A percentile compares a stretch with the other conserved stretches of the same genome.
Conservation (phyloP, 257 asterid species). For the Leptodermis oblonga region DNA sequence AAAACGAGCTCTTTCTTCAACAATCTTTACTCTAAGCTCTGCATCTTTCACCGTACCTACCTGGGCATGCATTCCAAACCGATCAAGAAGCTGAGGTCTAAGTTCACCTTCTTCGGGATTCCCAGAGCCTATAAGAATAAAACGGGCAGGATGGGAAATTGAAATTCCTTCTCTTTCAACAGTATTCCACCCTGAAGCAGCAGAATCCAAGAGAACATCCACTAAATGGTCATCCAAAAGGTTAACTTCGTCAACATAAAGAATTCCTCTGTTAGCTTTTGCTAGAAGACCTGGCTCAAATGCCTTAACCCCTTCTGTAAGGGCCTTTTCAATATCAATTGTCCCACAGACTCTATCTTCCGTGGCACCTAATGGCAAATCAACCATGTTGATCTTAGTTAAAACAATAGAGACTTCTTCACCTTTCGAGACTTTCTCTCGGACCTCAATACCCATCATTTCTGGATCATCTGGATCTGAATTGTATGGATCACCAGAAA, state of each 20-base stretch:
- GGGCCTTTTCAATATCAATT: slow-evolving; percentile 90
- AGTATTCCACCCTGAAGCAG: slow-evolving; percentile 94
- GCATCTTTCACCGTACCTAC: slow-evolving; percentile 88
- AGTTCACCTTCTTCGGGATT: slow-evolving; percentile 97
- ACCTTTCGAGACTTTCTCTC: slow-evolving; percentile 49
- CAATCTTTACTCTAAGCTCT: slow-evolving; percentile 91
- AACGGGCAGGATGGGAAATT: slow-evolving; percentile 88
- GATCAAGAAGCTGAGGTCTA: slow-evolving; percentile 93
- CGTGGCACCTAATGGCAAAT: slow-evolving; percentile 87
- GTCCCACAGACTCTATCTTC: slow-evolving; percentile 96
- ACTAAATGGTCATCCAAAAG: slow-evolving; percentile 93
- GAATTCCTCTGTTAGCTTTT: slow-evolving; percentile 87
- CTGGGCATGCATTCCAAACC: slow-evolving; percentile 97
- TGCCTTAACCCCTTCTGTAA: slow-evolving; percentile 90
- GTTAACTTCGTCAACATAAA: slow-evolving; percentile 87
- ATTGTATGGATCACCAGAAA: slow-evolving; percentile 79
- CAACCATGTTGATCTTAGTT: slow-evolving; percentile 89
- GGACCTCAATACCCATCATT: slow-evolving; percentile 73
- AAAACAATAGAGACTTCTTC: slow-evolving; percentile 43
- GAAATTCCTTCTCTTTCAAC: slow-evolving; percentile 96
- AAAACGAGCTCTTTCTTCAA: slow-evolving; percentile 87
- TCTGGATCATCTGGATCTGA: slow-evolving; percentile 95
- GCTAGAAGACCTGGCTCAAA: slow-evolving; percentile 95
- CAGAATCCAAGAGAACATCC: slow-evolving; percentile 83
- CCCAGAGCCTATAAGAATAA: slow-evolving; percentile 88